phyloP scores from a whole-genome alignment of 2,329 filamentous ascomycete genomes.

The Nigrospora sphaerica region DNA sequence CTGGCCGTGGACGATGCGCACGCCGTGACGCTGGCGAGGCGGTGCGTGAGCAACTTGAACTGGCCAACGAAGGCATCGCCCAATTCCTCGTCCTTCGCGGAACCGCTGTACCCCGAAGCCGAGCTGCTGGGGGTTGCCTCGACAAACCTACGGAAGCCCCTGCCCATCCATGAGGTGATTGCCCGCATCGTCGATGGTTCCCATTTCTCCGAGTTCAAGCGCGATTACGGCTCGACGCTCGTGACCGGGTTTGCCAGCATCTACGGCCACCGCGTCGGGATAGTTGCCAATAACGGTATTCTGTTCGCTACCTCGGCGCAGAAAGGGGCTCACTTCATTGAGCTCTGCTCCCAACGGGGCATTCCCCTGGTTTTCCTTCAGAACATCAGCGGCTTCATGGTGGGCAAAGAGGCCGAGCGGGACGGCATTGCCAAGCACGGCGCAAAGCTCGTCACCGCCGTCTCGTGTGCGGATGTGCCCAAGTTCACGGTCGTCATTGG shows the following conservation, averaged over 20 bases:
- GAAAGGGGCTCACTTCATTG: constrained; percentile 95
- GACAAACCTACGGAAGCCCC: constrained; percentile 78
- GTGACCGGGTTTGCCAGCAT: constrained; percentile 89
- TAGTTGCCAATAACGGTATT: constrained; percentile 94
- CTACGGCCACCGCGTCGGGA: constrained; percentile 84
- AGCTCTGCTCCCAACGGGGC: constrained; percentile 83
- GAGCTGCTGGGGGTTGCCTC: constrained; percentile 86
- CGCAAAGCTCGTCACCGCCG: constrained; percentile 91
- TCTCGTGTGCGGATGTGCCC: constrained; percentile 87
- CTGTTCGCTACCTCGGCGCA: constrained; percentile 82
- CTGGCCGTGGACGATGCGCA: constrained; percentile 92
- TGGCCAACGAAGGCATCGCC: constrained; percentile 54
- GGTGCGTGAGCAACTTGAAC: constrained; percentile 84
- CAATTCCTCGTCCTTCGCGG: constrained; percentile 45
- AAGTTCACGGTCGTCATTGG: constrained; percentile 98
- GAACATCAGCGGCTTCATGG: constrained; percentile 98
- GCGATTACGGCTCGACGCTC: constrained; percentile 78
- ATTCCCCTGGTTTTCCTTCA: constrained; percentile 91
- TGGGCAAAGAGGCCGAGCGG: constrained; percentile 83
- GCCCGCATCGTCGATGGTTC: constrained; percentile 88
- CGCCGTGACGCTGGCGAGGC: constrained; percentile 75
- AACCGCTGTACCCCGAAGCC: constrained; percentile 71
- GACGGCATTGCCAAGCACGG: constrained; percentile 97
- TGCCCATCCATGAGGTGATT: constrained; percentile 85
- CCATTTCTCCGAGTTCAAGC: constrained; percentile 91